These are phyloP conservation scores for Plasmodium knowlesi DNA, from an alignment of 169 alveolate genomes.

Conservation along the genomic window DNA sequence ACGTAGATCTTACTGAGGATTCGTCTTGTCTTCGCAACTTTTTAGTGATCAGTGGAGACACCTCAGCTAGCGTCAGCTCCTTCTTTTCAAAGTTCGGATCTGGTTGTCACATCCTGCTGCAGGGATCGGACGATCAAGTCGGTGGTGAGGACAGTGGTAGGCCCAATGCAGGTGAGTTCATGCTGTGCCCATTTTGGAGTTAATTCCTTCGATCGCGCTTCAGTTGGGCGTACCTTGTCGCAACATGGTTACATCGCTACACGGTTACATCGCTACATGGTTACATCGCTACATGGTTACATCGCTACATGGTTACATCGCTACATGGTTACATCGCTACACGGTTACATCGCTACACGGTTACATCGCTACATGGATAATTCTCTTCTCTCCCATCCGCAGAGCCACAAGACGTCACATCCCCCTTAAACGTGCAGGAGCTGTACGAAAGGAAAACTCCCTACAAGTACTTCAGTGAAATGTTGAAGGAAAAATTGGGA, in stretches of 20 bases:
- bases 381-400: neutral
- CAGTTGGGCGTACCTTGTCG: neutral
- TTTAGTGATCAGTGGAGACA: slow-evolving; percentile 44
- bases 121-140: neutral
- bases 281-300: neutral
- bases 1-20: slow-evolving; percentile 24
- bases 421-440: slow-evolving; percentile 1
- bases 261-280: neutral
- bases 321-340: neutral
- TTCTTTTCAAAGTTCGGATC: slow-evolving; percentile 45
- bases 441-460: slow-evolving; percentile 19
- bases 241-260: too few species aligned
- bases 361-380: neutral
- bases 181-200: neutral
- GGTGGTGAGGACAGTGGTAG: neutral
- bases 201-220: neutral
- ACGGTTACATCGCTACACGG: neutral
- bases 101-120: slow-evolving; percentile 25
- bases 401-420: neutral
- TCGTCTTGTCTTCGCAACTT: slow-evolving; percentile 13
- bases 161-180: neutral
- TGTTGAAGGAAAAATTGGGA: slow-evolving; percentile 8
- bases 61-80: neutral
- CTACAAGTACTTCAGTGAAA: slow-evolving; percentile 53
- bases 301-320: neutral